Percentiles rank a stretch among this genome's conserved stretches.
Conservation (phyloP, 768 basidiomycete genomes). For the Calocera viscosa region DNA sequence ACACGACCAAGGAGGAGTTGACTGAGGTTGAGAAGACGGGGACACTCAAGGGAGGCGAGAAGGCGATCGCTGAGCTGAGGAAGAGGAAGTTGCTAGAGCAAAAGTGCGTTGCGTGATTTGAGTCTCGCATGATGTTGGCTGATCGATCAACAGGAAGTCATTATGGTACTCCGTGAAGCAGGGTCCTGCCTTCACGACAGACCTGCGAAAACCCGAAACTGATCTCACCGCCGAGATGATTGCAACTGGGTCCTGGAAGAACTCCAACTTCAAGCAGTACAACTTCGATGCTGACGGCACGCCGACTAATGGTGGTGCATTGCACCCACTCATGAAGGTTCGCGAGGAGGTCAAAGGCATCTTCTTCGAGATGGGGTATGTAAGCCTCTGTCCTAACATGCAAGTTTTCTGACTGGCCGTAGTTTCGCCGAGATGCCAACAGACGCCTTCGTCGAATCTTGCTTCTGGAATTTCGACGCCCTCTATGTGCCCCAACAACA, state of each 20-base stretch:
- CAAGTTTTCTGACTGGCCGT: not conserved
- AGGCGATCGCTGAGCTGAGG: slow-evolving; percentile 68
- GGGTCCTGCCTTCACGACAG: slow-evolving; percentile 77
- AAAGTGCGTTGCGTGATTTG: slow-evolving; percentile 39
- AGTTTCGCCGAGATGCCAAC: slow-evolving; percentile 99
- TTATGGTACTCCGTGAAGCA: slow-evolving; percentile 88
- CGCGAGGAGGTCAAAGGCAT: slow-evolving; percentile 95
- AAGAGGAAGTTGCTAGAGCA: slow-evolving; percentile 83
- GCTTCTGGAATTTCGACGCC: slow-evolving; percentile 99
- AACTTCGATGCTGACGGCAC: slow-evolving; percentile 96
- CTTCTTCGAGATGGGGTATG: slow-evolving; percentile 98
- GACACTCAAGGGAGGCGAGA: slow-evolving; percentile 61
- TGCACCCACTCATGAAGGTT: slow-evolving; percentile 94
- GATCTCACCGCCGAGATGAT: slow-evolving; percentile 95
- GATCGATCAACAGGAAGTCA: slow-evolving; percentile 52
- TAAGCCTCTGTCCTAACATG: slow-evolving; percentile 4
- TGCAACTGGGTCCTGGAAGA: slow-evolving; percentile 88
- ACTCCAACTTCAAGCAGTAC: slow-evolving; percentile 88
- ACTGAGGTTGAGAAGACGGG: slow-evolving; percentile 62
- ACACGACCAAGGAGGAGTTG: slow-evolving; percentile 63
- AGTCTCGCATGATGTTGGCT: not conserved
- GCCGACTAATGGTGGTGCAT: slow-evolving; percentile 76
- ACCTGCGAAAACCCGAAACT: slow-evolving; percentile 84
- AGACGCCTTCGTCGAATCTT: slow-evolving; percentile 86
- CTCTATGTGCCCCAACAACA: slow-evolving; percentile 98